A percentile compares a stretch with the other conserved stretches of the same genome.
These are phyloP conservation scores for Pelomyxa schiedti DNA, from an alignment of 78 protist genomes.

Conservation along the genomic window DNA sequence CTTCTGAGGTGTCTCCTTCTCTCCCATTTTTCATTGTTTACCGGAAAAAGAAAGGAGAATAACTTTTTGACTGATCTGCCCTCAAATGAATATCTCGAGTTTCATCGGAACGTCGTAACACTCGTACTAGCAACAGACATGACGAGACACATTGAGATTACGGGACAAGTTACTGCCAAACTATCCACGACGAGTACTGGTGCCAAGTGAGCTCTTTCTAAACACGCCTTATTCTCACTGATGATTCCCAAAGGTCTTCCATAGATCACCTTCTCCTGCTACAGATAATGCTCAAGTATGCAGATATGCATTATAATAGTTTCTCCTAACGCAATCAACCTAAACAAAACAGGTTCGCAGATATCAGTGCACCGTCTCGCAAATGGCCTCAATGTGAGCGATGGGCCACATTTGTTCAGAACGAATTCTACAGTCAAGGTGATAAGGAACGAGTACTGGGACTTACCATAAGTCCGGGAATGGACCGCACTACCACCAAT, in stretches of 20 bases:
- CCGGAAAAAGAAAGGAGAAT: too few relatives aligned
- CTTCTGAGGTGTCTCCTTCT: too few relatives aligned
- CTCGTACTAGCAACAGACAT: background rate
- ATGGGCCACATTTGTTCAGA: slow-evolving; percentile 24
- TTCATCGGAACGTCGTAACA: background rate
- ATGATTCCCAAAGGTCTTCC: background rate
- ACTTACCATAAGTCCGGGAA: slow-evolving; percentile 18
- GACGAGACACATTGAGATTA: background rate
- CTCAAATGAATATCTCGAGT: background rate
- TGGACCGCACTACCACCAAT: slow-evolving; percentile 2
- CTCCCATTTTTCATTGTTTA: too few relatives aligned
- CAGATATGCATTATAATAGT: too few relatives aligned
- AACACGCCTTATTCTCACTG: background rate
- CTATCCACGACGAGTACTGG: too few relatives aligned
- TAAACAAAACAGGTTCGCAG: too few relatives aligned
- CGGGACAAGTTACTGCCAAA: too few relatives aligned
- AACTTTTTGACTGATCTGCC: background rate
- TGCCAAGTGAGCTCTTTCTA: too few relatives aligned
- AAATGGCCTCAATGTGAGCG: background rate
- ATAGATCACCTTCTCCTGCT: background rate
- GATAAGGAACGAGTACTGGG: slow-evolving; percentile 9
- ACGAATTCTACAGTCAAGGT: slow-evolving; percentile 36
- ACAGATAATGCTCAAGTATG: slow-evolving; percentile 26
- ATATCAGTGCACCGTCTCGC: slow-evolving; percentile 17
- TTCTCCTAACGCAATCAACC: too few relatives aligned